phyloP scores from a whole-genome alignment of 1,139 yeast genomes.

The Keqinozyma sinolaborantium region DNA sequence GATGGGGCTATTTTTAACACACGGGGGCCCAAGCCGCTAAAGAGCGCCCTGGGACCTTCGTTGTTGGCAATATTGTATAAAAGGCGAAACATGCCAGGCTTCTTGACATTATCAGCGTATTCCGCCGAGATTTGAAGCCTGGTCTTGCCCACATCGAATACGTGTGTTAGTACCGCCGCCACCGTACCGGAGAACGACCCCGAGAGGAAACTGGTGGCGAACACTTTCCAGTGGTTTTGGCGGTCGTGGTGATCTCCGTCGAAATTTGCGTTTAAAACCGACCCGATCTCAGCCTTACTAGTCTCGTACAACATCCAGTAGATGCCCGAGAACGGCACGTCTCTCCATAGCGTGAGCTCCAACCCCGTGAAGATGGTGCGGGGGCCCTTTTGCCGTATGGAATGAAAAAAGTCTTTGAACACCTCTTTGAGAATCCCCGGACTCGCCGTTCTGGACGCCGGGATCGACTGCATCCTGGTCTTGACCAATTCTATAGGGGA shows the following conservation, averaged over 20 bases:
- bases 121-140: slow-evolving; percentile 65
- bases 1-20: slow-evolving; percentile 92
- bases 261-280: slow-evolving; percentile 22
- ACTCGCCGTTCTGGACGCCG: slow-evolving; percentile 32
- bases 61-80: slow-evolving; percentile 56
- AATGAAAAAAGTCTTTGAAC: slow-evolving; percentile 51
- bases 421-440: slow-evolving; percentile 45
- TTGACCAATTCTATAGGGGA: slow-evolving; percentile 87
- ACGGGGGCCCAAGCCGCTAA: slow-evolving; percentile 83
- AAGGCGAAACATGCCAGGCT: slow-evolving; percentile 57
- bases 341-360: slow-evolving; percentile 89
- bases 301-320: slow-evolving; percentile 87
- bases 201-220: slow-evolving; percentile 70
- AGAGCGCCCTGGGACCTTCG: slow-evolving; percentile 78
- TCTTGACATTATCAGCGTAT: slow-evolving; percentile 20
- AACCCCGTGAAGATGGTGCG: slow-evolving; percentile 77
- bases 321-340: slow-evolving; percentile 93
- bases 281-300: slow-evolving; percentile 25
- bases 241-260: slow-evolving; percentile 5
- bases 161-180: slow-evolving; percentile 87
- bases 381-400: slow-evolving; percentile 57
- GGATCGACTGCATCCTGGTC: slow-evolving; percentile 86
- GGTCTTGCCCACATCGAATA: slow-evolving; percentile 97
- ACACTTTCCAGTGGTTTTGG: slow-evolving; percentile 50
- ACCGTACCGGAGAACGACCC: slow-evolving; percentile 84